Percentiles rank a stretch among this genome's conserved stretches.
Conservation (phyloP, 192 early-diverging fungal species). For the Nowakowskiella sp. region DNA sequence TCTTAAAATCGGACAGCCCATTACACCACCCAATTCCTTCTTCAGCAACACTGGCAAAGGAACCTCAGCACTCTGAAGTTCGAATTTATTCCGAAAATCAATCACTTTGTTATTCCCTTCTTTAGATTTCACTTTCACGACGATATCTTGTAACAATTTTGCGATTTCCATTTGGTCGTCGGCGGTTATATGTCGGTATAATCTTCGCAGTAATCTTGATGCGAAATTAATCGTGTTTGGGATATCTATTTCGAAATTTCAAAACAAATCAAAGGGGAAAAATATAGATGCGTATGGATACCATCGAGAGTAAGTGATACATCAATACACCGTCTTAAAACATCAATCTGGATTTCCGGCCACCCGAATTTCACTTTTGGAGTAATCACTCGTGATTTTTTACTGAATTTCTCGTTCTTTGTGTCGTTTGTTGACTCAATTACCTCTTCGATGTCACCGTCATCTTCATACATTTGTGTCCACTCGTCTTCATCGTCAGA, state of each 20-base stretch:
- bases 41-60: constrained; percentile 19
- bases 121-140: no score
- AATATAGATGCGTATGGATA: constrained; percentile 18
- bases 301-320: constrained; percentile 61
- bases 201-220: constrained; percentile 54
- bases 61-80: constrained; percentile 12
- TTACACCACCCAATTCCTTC: constrained; percentile 20
- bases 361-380: constrained; percentile 50
- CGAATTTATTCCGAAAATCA: background rate
- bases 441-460: constrained; percentile 24
- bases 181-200: constrained; percentile 49
- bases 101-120: no score
- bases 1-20: constrained; percentile 31
- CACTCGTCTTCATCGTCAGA: constrained; percentile 46
- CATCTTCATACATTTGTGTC: constrained; percentile 33
- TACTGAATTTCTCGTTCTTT: background rate
- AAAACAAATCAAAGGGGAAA: background rate
- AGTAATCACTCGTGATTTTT: constrained; percentile 15
- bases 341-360: constrained; percentile 70
- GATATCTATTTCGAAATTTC: constrained; percentile 35
- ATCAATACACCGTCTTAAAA: constrained; percentile 64
- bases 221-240: constrained; percentile 53
- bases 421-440: no score
- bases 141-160: constrained; percentile 45
- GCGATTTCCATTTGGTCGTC: constrained; percentile 61